Percentiles rank a stretch among this genome's conserved stretches.
phyloP scores from a whole-genome alignment of 495 filamentous ascomycete genomes.

The Oleoguttula mirabilis region DNA sequence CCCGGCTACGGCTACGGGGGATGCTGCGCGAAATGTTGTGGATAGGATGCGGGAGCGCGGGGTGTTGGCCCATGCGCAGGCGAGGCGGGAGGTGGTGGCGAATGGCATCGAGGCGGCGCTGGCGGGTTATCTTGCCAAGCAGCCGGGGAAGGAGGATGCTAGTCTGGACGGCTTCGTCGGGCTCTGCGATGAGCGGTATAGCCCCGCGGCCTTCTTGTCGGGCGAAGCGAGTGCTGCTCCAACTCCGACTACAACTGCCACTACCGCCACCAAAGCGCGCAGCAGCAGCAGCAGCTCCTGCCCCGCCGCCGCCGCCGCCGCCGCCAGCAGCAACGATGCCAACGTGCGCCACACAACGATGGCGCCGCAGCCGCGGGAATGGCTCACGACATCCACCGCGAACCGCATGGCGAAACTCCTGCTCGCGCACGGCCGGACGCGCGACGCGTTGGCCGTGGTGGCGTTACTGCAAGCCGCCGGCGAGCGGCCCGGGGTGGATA shows the following conservation, averaged over 20 bases:
- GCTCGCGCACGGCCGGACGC: conserved; percentile 1
- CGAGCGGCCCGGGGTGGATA: not conserved
- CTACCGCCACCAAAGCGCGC: too few species aligned
- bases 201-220: not conserved
- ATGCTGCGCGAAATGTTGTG: not conserved
- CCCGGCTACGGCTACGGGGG: not conserved
- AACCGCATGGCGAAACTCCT: conserved; percentile 8
- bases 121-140: not conserved
- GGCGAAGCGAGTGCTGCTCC: too few species aligned
- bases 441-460: conserved; percentile 2
- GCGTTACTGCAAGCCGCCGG: not conserved
- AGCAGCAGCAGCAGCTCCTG: too few species aligned
- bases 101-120: not conserved
- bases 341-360: not conserved
- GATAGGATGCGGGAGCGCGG: conserved; percentile 8
- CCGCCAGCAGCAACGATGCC: not conserved
- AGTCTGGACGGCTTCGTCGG: conserved; percentile 1
- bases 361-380: not conserved
- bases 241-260: too few species aligned
- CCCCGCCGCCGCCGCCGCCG: too few species aligned
- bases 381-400: conserved; percentile 3
- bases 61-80: not conserved
- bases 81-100: not conserved
- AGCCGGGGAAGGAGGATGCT: not conserved
- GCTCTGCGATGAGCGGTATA: not conserved